A percentile compares a stretch with the other conserved stretches of the same genome.
Conservation (phyloP, 331 rosid genomes). For the Pyracantha coccinea region DNA sequence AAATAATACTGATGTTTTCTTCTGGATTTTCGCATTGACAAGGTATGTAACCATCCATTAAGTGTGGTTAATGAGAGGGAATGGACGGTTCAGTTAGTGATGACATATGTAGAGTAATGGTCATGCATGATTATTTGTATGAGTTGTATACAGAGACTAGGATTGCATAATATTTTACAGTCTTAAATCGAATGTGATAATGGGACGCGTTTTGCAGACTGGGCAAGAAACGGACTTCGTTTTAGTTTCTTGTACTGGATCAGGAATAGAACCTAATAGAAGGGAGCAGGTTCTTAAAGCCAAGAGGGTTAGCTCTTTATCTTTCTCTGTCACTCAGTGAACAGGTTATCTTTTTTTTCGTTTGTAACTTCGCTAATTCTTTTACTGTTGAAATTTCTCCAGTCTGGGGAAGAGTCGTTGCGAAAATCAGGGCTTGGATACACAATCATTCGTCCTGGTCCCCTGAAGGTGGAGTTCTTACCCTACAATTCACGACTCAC, state of each 20-base stretch:
- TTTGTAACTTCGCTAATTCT: background rate
- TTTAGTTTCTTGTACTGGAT: conserved; percentile 93
- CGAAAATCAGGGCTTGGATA: conserved; percentile 97
- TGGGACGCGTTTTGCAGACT: conserved; percentile 46
- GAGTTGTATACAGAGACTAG: background rate
- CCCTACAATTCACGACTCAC: background rate
- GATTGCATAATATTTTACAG: background rate
- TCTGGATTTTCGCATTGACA: background rate
- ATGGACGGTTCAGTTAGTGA: background rate
- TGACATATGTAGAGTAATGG: background rate
- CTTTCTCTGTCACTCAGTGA: conserved; percentile 17
- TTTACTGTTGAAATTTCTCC: conserved; percentile 7
- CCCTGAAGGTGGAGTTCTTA: conserved; percentile 61
- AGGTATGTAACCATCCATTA: background rate
- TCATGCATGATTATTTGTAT: too few relatives aligned
- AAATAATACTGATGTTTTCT: background rate
- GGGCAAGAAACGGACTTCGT: conserved; percentile 97
- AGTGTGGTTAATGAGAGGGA: background rate
- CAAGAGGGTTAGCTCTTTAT: conserved; percentile 61
- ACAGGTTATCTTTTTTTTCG: background rate
- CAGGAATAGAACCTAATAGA: conserved; percentile 81
- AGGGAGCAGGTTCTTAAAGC: conserved; percentile 97
- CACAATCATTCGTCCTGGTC: conserved; percentile 95
- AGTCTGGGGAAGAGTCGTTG: conserved; percentile 96
- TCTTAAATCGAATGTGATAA: conserved; percentile 13